Percentiles rank a stretch among this genome's conserved stretches.
phyloP scores from a whole-genome alignment of 768 basidiomycete genomes.

The Gautieria morchelliformis region DNA sequence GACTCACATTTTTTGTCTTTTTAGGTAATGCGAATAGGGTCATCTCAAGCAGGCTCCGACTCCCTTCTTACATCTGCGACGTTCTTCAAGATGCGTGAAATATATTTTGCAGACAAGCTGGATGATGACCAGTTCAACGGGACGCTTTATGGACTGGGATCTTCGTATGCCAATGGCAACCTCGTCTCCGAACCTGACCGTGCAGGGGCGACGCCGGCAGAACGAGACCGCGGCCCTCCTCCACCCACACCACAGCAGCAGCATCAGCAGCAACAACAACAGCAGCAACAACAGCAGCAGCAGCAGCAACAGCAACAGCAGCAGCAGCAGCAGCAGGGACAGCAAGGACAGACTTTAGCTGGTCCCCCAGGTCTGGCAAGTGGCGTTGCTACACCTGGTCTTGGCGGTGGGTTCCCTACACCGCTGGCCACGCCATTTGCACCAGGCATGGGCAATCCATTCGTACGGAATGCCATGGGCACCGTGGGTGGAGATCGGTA shows the following conservation, averaged over 20 bases:
- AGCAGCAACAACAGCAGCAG: constrained; percentile 4
- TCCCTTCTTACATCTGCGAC: constrained; percentile 86
- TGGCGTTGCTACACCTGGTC: background rate
- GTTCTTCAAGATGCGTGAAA: constrained; percentile 92
- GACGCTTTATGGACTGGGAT: constrained; percentile 75
- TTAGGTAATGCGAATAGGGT: constrained; percentile 81
- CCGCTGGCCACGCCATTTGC: constrained; percentile 7
- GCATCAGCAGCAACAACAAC: constrained; percentile 1
- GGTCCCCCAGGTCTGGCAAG: constrained; percentile 2
- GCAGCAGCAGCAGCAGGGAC: background rate
- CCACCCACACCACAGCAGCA: constrained; percentile 4
- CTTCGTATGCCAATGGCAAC: constrained; percentile 30
- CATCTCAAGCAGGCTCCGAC: constrained; percentile 95
- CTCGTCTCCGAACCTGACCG: constrained; percentile 38
- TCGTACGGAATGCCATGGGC: constrained; percentile 8
- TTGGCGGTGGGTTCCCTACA: constrained; percentile 4
- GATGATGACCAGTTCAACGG: constrained; percentile 78
- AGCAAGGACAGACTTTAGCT: background rate
- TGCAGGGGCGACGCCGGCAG: constrained; percentile 6
- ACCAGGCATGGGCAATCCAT: constrained; percentile 6
- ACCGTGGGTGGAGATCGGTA: constrained; percentile 8
- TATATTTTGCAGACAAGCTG: constrained; percentile 85
- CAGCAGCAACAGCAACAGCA: constrained; percentile 4
- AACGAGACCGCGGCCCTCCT: constrained; percentile 6
- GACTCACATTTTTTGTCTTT: background rate